Evolutionary conservation across 257 asterid species (phyloP).

Genomic region (Cynanchum wilfordii): DNA sequence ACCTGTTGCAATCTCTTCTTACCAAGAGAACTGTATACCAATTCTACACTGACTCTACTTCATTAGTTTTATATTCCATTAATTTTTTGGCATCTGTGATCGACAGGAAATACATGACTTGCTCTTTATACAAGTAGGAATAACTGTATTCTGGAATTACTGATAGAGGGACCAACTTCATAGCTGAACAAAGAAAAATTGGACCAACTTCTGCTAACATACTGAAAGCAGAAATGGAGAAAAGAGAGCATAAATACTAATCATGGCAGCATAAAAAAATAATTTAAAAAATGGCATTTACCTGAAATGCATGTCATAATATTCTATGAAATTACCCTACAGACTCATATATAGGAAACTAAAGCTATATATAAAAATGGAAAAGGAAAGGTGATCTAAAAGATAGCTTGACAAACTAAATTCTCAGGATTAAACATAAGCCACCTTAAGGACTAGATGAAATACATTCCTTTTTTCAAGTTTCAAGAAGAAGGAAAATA

Average conservation of each 20-base stretch:
- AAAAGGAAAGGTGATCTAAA: not conserved
- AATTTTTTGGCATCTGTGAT: not conserved
- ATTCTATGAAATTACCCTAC: not conserved
- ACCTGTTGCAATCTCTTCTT: not conserved
- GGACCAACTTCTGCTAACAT: too few relatives aligned
- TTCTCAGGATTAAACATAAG: not conserved
- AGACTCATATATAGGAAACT: not conserved
- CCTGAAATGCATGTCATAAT: not conserved
- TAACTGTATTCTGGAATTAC: not conserved
- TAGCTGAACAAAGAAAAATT: too few relatives aligned
- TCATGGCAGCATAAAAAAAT: not conserved
- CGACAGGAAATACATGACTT: not conserved
- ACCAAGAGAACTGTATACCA: not conserved
- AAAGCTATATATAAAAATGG: too few relatives aligned
- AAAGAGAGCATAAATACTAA: too few relatives aligned
- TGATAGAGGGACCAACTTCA: too few relatives aligned
- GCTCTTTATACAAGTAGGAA: not conserved
- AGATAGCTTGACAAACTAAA: not conserved
- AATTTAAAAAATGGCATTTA: not conserved
- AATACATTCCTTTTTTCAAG: not conserved
- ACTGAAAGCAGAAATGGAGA: too few relatives aligned
- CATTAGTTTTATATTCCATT: not conserved
- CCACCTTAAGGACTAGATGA: not conserved
- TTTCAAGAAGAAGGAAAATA: too few relatives aligned
- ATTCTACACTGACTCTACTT: not conserved